A percentile compares a stretch with the other conserved stretches of the same genome.
phyloP scores from a whole-genome alignment of 345 rosid species.

The Populus tremula region DNA sequence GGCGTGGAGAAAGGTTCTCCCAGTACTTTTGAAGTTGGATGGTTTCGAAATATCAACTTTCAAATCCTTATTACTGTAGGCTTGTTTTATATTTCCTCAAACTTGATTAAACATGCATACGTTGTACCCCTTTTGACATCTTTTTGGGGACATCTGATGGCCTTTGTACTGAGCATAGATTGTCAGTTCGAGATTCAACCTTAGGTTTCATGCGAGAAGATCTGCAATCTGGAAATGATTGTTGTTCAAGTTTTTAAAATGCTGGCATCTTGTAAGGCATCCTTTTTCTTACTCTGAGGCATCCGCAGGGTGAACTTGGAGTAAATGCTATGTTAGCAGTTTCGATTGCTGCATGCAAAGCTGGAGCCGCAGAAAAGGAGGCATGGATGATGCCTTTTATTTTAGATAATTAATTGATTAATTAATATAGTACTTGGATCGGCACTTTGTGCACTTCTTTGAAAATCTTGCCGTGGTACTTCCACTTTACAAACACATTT shows the following conservation, averaged over 20 bases:
- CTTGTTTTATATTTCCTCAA: background rate
- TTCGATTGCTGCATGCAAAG: conserved; percentile 97
- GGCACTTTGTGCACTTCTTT: conserved; percentile 7
- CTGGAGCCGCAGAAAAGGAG: conserved; percentile 99
- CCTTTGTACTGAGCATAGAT: background rate
- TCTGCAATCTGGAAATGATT: background rate
- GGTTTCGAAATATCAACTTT: background rate
- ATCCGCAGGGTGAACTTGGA: conserved; percentile 77
- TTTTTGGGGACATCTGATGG: background rate
- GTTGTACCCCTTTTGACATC: background rate
- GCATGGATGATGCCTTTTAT: conserved; percentile 24
- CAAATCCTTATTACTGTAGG: background rate
- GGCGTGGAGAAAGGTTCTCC: background rate
- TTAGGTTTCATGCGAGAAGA: background rate
- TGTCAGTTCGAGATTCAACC: background rate
- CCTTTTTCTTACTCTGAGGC: conserved; percentile 11
- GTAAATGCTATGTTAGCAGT: conserved; percentile 93
- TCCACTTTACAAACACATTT: conserved; percentile 84
- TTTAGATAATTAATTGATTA: background rate
- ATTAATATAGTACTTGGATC: conserved; percentile 1
- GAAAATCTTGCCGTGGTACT: conserved; percentile 35
- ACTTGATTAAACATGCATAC: background rate
- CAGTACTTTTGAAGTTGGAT: background rate
- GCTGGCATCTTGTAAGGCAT: background rate
- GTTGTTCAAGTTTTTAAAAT: background rate